Evolutionary conservation across 108 stramenopile genomes (phyloP).

Genomic region (Schizochytrium sp.): DNA sequence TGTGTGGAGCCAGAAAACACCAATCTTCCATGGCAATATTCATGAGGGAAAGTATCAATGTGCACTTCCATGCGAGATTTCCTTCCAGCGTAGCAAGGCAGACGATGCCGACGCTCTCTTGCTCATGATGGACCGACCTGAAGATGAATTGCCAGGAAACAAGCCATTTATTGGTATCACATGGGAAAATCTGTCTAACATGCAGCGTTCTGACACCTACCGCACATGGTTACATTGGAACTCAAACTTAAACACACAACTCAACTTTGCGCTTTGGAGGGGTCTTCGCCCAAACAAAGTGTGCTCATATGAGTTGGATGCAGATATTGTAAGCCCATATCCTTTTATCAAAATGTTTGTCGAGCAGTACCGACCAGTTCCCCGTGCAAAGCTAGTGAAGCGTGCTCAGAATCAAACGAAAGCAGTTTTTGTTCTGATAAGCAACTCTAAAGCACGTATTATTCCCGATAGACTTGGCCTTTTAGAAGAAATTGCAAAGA

Average conservation of each 20-base stretch:
- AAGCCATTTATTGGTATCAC: neutral
- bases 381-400: neutral
- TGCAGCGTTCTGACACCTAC: neutral
- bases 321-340: neutral
- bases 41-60: neutral
- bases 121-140: neutral
- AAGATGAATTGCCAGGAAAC: neutral
- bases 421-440: neutral
- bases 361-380: neutral
- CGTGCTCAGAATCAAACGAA: neutral
- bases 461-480: neutral
- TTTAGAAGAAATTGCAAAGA: neutral
- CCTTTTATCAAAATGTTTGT: neutral
- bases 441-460: neutral
- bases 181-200: neutral
- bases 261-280: neutral
- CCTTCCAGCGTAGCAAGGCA: neutral
- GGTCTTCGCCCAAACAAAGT: neutral
- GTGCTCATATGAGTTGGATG: neutral
- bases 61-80: neutral
- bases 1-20: constrained; percentile 20
- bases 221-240: neutral
- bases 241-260: neutral
- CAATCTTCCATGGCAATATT: neutral
- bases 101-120: neutral